These are phyloP conservation scores for Talaromyces sp. DNA, from an alignment of 2,329 filamentous ascomycete genomes.

Conservation along the genomic window DNA sequence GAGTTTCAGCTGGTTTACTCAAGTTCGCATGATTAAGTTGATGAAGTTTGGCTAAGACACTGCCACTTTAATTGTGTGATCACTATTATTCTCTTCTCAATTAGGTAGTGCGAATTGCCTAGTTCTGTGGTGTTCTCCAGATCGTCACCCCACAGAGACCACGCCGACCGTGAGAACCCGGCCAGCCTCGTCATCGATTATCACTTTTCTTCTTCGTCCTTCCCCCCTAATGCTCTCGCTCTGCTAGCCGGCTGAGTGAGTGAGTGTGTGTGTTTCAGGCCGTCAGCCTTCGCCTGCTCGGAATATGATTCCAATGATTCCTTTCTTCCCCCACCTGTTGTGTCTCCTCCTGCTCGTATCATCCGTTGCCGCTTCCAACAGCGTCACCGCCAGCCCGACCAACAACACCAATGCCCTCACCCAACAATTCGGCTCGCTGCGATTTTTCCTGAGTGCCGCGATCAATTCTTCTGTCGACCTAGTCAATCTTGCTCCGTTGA, in stretches of 20 bases:
- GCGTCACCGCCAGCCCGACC: constrained; percentile 11
- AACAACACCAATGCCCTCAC: constrained; percentile 11
- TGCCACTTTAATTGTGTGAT: neutral
- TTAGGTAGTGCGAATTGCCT: no score
- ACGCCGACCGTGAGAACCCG: neutral
- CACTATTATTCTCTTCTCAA: no score
- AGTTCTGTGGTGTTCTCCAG: neutral
- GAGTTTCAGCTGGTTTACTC: neutral
- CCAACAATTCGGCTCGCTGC: constrained; percentile 1
- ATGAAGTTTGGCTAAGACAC: neutral
- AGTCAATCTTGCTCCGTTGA: constrained; percentile 11
- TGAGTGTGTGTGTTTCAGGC: neutral
- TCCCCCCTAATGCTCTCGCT: neutral
- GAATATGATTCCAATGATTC: neutral
- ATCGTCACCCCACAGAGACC: neutral
- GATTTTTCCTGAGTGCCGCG: constrained; percentile 2
- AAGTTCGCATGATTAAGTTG: no score
- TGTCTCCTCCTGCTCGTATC: neutral
- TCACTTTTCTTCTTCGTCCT: neutral
- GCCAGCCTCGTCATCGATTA: neutral
- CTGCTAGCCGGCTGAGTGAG: neutral
- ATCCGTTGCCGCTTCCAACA: neutral
- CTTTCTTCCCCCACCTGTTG: neutral
- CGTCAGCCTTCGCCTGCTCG: neutral
- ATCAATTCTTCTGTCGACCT: neutral